phyloP scores from a whole-genome alignment of 1,284 basidiomycete genomes.

The Apiotrichum domesticum region DNA sequence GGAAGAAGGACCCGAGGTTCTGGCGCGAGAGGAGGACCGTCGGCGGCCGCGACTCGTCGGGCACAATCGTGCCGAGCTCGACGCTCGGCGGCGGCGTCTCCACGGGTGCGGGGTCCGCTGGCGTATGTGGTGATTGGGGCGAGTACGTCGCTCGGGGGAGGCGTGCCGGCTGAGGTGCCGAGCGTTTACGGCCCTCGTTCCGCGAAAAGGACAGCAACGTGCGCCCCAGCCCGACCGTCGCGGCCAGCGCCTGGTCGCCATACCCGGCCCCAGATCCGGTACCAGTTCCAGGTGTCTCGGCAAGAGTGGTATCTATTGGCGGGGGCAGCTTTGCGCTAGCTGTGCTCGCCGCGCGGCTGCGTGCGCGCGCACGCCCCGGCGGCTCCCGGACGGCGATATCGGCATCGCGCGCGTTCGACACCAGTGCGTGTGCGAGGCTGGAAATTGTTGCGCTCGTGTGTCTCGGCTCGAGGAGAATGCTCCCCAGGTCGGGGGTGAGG shows the following conservation, averaged over 20 bases:
- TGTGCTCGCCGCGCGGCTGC: constrained; percentile 36
- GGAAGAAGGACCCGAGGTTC: constrained; percentile 41
- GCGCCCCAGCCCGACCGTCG: constrained; percentile 32
- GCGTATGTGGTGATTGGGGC: constrained; percentile 13
- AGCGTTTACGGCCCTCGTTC: constrained; percentile 7
- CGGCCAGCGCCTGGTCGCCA: constrained; percentile 33
- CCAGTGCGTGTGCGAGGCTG: constrained; percentile 62
- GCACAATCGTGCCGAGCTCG: constrained; percentile 84
- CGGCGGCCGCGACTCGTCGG: constrained; percentile 76
- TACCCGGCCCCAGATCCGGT: background rate
- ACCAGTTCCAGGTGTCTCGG: background rate
- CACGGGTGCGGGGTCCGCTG: constrained; percentile 13
- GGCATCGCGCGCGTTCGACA: constrained; percentile 65
- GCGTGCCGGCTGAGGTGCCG: too few species aligned
- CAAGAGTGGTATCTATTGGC: background rate
- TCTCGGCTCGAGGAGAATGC: constrained; percentile 64
- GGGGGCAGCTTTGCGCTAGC: constrained; percentile 39
- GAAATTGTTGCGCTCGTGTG: constrained; percentile 60
- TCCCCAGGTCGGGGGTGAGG: constrained; percentile 71
- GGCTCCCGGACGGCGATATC: constrained; percentile 52
- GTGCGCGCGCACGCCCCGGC: constrained; percentile 16
- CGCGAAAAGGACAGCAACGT: constrained; percentile 30
- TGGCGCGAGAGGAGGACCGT: constrained; percentile 48
- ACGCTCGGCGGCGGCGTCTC: constrained; percentile 51
- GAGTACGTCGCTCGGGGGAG: constrained; percentile 29